Base-by-base conservation (phyloP, 2,329 filamentous ascomycete genomes). In the Aspergillus amoenus region DNA sequence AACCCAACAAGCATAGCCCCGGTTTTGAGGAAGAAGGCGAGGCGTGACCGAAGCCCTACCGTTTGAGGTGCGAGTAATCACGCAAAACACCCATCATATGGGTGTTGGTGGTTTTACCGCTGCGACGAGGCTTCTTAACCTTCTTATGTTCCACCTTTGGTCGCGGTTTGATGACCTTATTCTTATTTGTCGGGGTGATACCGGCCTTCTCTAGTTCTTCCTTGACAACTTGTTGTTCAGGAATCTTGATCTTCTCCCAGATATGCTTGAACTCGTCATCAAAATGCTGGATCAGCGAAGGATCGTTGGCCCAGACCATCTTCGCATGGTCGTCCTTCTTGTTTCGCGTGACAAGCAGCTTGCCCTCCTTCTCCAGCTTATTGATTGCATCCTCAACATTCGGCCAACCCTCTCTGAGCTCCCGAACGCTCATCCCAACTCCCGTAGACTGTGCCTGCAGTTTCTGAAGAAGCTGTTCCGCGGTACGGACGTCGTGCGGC, bases 381-480 rank as follows among this genome's bases (percentile, higher is more conserved):
- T 89, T 84, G 71, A 99, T 89, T 9, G 89, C 84, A 18, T 88
- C 84, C 59, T 93, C 87, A 68, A 91, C 95, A 66, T 88, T 88
- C 22, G 88, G 87, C 94, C 94, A 99, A 61, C 94, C 94, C 72
- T 99, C 94, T 76, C 96, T 96, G 60, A 99, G 83, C 67, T 97
- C 92, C 73, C 91, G 92, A 61, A 97, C 91, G 39, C 82, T 83
- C 54, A 97, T 84, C 12, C 91, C 91, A 63, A 88, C 86, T 1
- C 91, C 90, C 58, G 92, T 92, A 52, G 85, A 86, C 75, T 93
- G 92, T 53, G 83, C 82, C 76, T 96, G 92, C 32, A 99, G 84
- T 70, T 91, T 89, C 55, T 84, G 84, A 54, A 96, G 85, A 54
- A 99, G 84, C 66, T 92, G 86, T 40, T 88, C 87, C 58, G 87